Conservation (phyloP, 2,329 filamentous ascomycete species). For the Neonectria ditissima region DNA sequence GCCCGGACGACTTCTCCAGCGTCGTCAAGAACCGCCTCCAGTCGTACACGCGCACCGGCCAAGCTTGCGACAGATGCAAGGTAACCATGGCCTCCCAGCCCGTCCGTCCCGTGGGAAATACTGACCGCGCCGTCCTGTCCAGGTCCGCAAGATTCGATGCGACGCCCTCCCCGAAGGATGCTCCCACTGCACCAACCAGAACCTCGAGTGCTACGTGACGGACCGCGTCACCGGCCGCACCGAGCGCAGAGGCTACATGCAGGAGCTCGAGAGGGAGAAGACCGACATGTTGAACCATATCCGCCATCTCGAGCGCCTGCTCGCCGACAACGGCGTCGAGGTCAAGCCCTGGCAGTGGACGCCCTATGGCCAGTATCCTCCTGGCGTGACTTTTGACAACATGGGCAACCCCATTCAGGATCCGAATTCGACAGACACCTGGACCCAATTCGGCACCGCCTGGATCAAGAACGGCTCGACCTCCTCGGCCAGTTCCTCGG, state of each 20-base stretch:
- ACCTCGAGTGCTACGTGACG: constrained; percentile 84
- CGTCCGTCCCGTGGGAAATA: constrained; percentile 4
- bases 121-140: constrained; percentile 26
- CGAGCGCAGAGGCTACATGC: constrained; percentile 80
- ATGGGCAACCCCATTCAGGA: constrained; percentile 39
- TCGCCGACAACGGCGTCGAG: constrained; percentile 71
- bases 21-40: constrained; percentile 68
- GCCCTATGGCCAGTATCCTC: constrained; percentile 46
- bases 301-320: constrained; percentile 74
- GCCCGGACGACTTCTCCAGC: constrained; percentile 64
- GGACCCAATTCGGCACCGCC: constrained; percentile 49
- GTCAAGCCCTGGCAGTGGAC: constrained; percentile 63
- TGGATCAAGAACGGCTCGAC: constrained; percentile 51
- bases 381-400: constrained; percentile 43
- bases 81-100: constrained; percentile 56
- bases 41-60: constrained; percentile 75
- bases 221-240: constrained; percentile 88
- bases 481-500: constrained; percentile 18
- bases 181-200: constrained; percentile 82
- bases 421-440: constrained; percentile 43
- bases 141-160: constrained; percentile 90
- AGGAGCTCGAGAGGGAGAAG: constrained; percentile 80
- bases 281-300: constrained; percentile 75
- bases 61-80: constrained; percentile 92
- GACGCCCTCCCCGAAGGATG: constrained; percentile 85